Evolutionary conservation across 345 rosid species (phyloP).

Genomic region (Raphanus sativus): DNA sequence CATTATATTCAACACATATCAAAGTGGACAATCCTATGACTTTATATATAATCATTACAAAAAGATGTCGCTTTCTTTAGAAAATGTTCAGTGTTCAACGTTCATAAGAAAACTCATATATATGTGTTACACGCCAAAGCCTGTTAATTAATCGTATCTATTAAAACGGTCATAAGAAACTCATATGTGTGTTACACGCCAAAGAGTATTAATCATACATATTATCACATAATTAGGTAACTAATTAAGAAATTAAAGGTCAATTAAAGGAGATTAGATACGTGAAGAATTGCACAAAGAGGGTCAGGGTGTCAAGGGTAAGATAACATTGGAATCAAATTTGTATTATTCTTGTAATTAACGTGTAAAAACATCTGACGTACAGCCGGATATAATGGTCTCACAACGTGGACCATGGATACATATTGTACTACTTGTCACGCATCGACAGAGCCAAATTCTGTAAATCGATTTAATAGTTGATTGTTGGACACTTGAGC

Average conservation of each 20-base stretch:
- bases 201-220: neutral
- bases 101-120: constrained; percentile 3
- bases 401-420: neutral
- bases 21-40: neutral
- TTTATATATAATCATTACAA: neutral
- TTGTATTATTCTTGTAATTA: neutral
- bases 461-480: neutral
- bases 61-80: neutral
- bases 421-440: neutral
- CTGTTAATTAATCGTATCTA: neutral
- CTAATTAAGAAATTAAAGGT: neutral
- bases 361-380: constrained; percentile 14
- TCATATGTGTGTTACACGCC: constrained; percentile 11
- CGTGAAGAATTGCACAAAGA: constrained; percentile 30
- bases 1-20: neutral
- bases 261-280: constrained; percentile 14
- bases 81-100: neutral
- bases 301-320: too few species aligned
- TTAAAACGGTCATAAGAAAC: constrained; percentile 2
- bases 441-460: neutral
- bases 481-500: neutral
- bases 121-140: constrained; percentile 9
- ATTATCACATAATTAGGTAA: neutral
- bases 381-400: neutral
- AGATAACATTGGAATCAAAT: too few species aligned